A percentile compares a stretch with the other conserved stretches of the same genome.
These are phyloP conservation scores for Eucalyptus polyanthemos DNA, from an alignment of 345 rosid genomes.

Conservation along the genomic window DNA sequence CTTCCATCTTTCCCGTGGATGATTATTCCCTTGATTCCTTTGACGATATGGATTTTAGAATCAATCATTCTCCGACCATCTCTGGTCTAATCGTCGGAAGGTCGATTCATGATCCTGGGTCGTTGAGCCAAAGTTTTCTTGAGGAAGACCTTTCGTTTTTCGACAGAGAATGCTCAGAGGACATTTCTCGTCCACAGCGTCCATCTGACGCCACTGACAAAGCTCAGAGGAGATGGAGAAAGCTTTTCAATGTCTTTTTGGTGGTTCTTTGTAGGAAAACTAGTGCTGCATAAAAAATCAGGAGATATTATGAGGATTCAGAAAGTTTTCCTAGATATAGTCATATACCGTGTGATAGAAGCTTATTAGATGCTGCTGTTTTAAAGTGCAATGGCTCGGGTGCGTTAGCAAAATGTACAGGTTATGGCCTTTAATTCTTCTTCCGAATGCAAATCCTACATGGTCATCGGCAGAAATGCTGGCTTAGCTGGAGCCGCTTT, in stretches of 20 bases:
- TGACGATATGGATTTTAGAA: constrained; percentile 41
- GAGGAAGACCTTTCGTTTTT: constrained; percentile 53
- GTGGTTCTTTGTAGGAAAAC: constrained; percentile 47
- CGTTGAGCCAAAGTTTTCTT: constrained; percentile 40
- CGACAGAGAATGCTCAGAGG: background rate
- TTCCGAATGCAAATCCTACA: background rate
- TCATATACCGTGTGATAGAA: background rate
- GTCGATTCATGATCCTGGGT: constrained; percentile 33
- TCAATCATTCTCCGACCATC: constrained; percentile 33
- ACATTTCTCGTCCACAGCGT: constrained; percentile 15
- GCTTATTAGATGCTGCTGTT: background rate
- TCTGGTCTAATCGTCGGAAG: constrained; percentile 23
- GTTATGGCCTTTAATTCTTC: background rate
- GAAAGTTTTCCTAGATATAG: background rate
- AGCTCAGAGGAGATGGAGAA: constrained; percentile 85
- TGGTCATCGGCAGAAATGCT: background rate
- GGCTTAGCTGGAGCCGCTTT: background rate
- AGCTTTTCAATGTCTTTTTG: constrained; percentile 60
- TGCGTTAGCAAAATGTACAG: background rate
- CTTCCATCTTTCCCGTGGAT: constrained; percentile 44
- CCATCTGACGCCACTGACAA: constrained; percentile 16
- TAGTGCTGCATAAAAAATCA: constrained; percentile 24
- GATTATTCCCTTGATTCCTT: constrained; percentile 37
- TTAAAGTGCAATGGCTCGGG: background rate
- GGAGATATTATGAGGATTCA: background rate